Evolutionary conservation across 805 yeast species (phyloP).

Genomic region (Saccharomycopsis olivae): DNA sequence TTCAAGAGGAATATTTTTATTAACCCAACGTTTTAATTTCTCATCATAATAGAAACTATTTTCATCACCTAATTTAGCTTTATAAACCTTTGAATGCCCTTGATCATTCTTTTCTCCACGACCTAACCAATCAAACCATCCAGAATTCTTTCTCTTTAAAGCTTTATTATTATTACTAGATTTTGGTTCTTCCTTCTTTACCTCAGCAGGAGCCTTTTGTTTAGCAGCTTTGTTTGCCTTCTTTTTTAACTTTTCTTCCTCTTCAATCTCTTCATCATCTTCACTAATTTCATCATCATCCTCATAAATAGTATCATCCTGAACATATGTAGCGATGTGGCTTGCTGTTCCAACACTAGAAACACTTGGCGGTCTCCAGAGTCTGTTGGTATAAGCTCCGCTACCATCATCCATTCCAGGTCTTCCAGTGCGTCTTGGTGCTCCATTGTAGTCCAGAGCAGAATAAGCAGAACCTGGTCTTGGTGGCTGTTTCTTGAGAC

Average conservation of each 20-base stretch:
- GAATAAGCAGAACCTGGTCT: constrained; percentile 8
- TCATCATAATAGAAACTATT: constrained; percentile 73
- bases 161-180: constrained; percentile 10
- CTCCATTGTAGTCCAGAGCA: constrained; percentile 9
- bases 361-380: constrained; percentile 10
- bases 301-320: constrained; percentile 18
- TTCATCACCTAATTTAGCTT: constrained; percentile 80
- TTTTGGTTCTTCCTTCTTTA: neutral
- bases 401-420: neutral
- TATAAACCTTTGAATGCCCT: constrained; percentile 65
- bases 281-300: constrained; percentile 17
- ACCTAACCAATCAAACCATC: constrained; percentile 54
- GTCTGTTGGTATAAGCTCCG: neutral
- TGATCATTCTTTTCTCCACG: constrained; percentile 36
- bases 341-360: constrained; percentile 17
- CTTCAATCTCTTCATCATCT: constrained; percentile 15
- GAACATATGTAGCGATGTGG: constrained; percentile 15
- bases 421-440: neutral
- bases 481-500: constrained; percentile 3
- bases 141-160: constrained; percentile 8
- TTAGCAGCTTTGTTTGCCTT: neutral
- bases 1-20: constrained; percentile 53
- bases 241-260: constrained; percentile 1
- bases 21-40: constrained; percentile 78
- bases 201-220: neutral